Percentiles rank a stretch among this genome's conserved stretches.
These are phyloP conservation scores for Ostreobium quekettii DNA, from an alignment of 139 green algal genomes.

Conservation along the genomic window DNA sequence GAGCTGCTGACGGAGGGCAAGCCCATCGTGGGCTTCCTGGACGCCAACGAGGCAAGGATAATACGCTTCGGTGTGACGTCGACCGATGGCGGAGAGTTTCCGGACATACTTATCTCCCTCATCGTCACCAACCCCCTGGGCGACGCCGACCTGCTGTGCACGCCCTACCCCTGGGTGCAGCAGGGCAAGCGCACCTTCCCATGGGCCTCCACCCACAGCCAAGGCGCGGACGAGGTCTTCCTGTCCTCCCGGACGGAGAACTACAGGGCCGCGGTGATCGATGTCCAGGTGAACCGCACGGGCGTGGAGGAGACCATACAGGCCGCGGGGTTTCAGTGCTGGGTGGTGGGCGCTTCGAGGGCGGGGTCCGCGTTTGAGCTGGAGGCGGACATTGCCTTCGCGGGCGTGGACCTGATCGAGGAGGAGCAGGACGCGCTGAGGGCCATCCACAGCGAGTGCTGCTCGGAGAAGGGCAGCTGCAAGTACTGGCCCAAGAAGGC, in stretches of 20 bases:
- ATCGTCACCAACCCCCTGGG: background rate
- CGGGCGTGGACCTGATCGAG: background rate
- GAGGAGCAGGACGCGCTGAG: background rate
- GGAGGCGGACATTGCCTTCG: background rate
- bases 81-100: background rate
- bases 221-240: background rate
- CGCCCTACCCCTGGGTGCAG: background rate
- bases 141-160: background rate
- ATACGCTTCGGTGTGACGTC: no score
- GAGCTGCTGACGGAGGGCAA: no score
- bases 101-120: background rate
- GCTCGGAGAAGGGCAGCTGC: no score
- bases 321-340: no score
- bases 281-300: background rate
- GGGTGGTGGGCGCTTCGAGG: no score
- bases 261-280: background rate
- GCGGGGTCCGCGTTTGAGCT: background rate
- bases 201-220: background rate
- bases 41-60: no score
- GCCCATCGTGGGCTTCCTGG: no score
- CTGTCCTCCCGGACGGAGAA: background rate
- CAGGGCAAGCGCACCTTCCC: no score
- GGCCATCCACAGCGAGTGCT: background rate
- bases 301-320: background rate
- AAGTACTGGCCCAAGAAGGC: no score